phyloP scores from a whole-genome alignment of 257 asterid species.

The Nemophila menziesii region DNA sequence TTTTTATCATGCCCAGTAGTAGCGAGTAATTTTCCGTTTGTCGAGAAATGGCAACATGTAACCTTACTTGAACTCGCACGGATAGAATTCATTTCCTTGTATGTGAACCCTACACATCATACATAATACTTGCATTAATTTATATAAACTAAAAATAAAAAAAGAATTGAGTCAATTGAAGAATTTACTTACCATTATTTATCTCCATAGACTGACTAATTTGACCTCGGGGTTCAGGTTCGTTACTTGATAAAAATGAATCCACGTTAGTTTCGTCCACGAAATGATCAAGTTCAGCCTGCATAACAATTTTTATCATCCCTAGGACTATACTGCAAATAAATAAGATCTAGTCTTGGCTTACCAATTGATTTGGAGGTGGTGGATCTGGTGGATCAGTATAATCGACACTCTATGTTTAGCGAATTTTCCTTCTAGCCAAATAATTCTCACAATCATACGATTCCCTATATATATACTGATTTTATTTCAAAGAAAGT shows the following conservation, averaged over 20 bases:
- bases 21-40: slow-evolving; percentile 93
- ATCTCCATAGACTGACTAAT: slow-evolving; percentile 88
- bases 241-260: slow-evolving; percentile 83
- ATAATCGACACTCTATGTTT: too few species aligned
- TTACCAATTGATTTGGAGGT: slow-evolving; percentile 86
- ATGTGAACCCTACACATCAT: slow-evolving; percentile 56
- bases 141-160: too few species aligned
- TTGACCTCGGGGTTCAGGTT: slow-evolving; percentile 76
- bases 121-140: too few species aligned
- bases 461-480: too few species aligned
- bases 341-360: slow-evolving; percentile 3
- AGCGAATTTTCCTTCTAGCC: too few species aligned
- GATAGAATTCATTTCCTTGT: slow-evolving; percentile 54
- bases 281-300: slow-evolving; percentile 92
- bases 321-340: slow-evolving; percentile 57
- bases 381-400: too few species aligned
- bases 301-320: slow-evolving; percentile 89
- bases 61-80: slow-evolving; percentile 80
- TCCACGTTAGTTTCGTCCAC: slow-evolving; percentile 93
- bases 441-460: too few species aligned
- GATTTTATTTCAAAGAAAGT: too few species aligned
- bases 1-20: slow-evolving; percentile 97
- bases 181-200: slow-evolving; percentile 73
- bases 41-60: slow-evolving; percentile 86
- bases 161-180: too few species aligned